Evolutionary conservation across 495 filamentous ascomycete genomes (phyloP).

Genomic region (Niebla homalea): DNA sequence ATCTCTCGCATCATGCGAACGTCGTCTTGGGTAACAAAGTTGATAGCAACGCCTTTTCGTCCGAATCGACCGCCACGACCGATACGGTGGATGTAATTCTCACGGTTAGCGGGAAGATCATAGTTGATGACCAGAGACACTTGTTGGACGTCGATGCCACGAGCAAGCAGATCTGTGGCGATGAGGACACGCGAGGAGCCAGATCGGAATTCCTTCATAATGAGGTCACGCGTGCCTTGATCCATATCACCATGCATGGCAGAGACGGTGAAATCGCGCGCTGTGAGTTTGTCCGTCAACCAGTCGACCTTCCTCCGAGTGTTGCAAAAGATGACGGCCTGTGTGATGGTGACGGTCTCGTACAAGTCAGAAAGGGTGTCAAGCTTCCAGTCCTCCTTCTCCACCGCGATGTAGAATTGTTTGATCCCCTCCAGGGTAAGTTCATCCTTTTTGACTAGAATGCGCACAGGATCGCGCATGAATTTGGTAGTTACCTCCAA

Average conservation of each 20-base stretch:
- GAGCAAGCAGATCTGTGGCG: slow-evolving; percentile 90
- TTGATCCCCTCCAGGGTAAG: slow-evolving; percentile 98
- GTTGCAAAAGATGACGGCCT: slow-evolving; percentile 99
- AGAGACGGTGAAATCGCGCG: slow-evolving; percentile 96
- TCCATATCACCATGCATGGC: slow-evolving; percentile 99
- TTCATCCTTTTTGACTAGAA: slow-evolving; percentile 98
- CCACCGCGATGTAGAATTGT: slow-evolving; percentile 99
- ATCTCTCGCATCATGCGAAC: slow-evolving; percentile 99
- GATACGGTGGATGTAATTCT: slow-evolving; percentile 99
- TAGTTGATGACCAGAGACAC: slow-evolving; percentile 99
- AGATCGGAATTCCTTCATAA: slow-evolving; percentile 99
- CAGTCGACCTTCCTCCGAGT: slow-evolving; percentile 99
- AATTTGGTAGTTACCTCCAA: slow-evolving; percentile 99
- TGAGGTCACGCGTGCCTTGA: slow-evolving; percentile 89
- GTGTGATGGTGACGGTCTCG: slow-evolving; percentile 97
- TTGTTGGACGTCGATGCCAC: slow-evolving; percentile 99
- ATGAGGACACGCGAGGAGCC: slow-evolving; percentile 96
- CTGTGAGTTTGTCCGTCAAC: slow-evolving; percentile 97
- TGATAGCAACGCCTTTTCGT: slow-evolving; percentile 99
- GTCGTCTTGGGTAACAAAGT: slow-evolving; percentile 98
- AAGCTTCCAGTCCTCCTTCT: slow-evolving; percentile 99
- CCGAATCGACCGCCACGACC: slow-evolving; percentile 98
- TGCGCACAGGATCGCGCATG: slow-evolving; percentile 98
- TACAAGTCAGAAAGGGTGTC: slow-evolving; percentile 98
- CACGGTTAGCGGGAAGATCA: slow-evolving; percentile 93